Conservation (phyloP, 768 basidiomycete genomes). For the Podaxis mareebaensis region DNA sequence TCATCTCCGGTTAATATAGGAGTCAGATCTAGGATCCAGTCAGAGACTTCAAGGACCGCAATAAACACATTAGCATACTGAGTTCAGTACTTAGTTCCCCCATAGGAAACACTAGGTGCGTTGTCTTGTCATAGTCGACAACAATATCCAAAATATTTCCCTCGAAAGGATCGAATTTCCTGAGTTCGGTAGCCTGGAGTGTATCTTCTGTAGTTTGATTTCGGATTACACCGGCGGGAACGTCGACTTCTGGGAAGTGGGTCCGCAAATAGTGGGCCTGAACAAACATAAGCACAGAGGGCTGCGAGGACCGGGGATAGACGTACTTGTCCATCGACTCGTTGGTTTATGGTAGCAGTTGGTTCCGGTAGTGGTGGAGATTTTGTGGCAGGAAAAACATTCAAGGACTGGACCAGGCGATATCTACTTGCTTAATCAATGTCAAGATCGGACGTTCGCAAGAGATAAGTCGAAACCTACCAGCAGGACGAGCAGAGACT, state of each 20-base stretch:
- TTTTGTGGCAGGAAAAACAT: slow-evolving; percentile 63
- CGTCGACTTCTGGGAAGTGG: slow-evolving; percentile 70
- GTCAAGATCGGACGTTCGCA: too few relatives aligned
- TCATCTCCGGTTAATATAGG: slow-evolving; percentile 31
- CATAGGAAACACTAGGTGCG: slow-evolving; percentile 56
- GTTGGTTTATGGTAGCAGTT: slow-evolving; percentile 40
- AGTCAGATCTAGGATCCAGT: slow-evolving; percentile 47
- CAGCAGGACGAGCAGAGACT: slow-evolving; percentile 21
- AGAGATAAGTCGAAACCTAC: not conserved
- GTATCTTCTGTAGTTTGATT: slow-evolving; percentile 53
- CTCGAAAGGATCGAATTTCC: slow-evolving; percentile 54
- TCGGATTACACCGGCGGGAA: slow-evolving; percentile 67
- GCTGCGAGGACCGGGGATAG: not conserved
- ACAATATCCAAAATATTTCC: slow-evolving; percentile 55
- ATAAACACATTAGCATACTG: slow-evolving; percentile 42
- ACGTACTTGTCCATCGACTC: slow-evolving; percentile 68
- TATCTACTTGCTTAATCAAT: slow-evolving; percentile 1
- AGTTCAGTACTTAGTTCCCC: slow-evolving; percentile 60
- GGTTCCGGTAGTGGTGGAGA: slow-evolving; percentile 31
- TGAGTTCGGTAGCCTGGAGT: slow-evolving; percentile 30
- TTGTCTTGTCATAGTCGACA: slow-evolving; percentile 22
- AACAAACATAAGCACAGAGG: not conserved
- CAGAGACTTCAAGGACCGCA: slow-evolving; percentile 1
- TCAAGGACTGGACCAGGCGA: slow-evolving; percentile 24
- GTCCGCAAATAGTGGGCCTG: slow-evolving; percentile 75